These are phyloP conservation scores for Vitis hybrid DNA, from an alignment of 177 flowering plant genomes.

Conservation along the genomic window DNA sequence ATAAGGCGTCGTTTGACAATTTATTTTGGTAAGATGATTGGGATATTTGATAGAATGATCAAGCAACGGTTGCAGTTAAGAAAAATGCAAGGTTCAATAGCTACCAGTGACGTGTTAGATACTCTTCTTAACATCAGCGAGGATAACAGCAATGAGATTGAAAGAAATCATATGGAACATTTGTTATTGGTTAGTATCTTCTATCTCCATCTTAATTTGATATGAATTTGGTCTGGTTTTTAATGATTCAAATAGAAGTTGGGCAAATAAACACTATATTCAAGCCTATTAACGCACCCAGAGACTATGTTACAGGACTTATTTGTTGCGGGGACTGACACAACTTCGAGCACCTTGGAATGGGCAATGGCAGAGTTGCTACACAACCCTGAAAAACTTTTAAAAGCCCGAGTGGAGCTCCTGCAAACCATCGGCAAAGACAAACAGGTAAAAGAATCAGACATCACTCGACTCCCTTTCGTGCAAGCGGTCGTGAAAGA, in stretches of 20 bases:
- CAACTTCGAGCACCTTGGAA: constrained; percentile 2
- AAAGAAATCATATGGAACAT: constrained; percentile 20
- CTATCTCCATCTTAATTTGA: not conserved
- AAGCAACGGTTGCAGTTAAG: constrained; percentile 23
- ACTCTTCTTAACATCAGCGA: constrained; percentile 25
- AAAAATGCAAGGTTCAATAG: not conserved
- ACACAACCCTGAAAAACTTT: too few relatives aligned
- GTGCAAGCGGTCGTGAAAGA: not conserved
- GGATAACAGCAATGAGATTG: constrained; percentile 9
- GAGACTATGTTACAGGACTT: not conserved
- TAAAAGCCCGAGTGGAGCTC: not conserved
- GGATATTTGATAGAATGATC: constrained; percentile 21
- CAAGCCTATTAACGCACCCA: too few relatives aligned
- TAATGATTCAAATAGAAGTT: not conserved
- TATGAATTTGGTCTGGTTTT: not conserved
- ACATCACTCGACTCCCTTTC: not conserved
- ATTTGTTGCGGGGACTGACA: not conserved
- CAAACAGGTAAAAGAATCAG: not conserved
- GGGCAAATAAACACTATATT: not conserved
- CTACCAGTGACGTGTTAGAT: constrained; percentile 21
- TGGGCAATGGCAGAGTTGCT: not conserved
- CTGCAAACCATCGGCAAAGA: not conserved
- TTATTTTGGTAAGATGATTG: constrained; percentile 25
- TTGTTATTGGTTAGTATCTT: constrained; percentile 29
- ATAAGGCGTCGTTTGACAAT: constrained; percentile 20